Percentiles rank a stretch among this genome's conserved stretches.
Evolutionary conservation across 2,329 filamentous ascomycete species (phyloP).

Genomic region (Diaporthe citriasiana): DNA sequence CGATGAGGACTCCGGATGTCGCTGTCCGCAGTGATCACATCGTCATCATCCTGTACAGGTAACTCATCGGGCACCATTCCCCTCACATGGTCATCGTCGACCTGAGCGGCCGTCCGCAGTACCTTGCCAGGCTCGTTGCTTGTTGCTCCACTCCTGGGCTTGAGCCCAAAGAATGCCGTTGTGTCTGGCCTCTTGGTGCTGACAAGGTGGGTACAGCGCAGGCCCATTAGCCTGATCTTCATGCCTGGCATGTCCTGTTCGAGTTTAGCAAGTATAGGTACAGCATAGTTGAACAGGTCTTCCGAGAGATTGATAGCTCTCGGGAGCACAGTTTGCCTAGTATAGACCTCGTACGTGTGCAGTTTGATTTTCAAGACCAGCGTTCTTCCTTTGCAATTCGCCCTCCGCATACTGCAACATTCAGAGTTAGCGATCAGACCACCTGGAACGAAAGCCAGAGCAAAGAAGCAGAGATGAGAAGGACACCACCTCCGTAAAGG

Average conservation of each 20-base stretch:
- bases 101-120: slow-evolving; percentile 18
- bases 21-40: slow-evolving; percentile 68
- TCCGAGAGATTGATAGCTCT: slow-evolving; percentile 80
- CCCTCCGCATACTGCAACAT: slow-evolving; percentile 68
- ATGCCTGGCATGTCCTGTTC: slow-evolving; percentile 86
- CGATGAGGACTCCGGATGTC: slow-evolving; percentile 54
- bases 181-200: slow-evolving; percentile 86
- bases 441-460: too few species aligned
- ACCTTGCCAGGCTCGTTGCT: slow-evolving; percentile 38
- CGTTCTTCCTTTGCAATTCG: slow-evolving; percentile 90
- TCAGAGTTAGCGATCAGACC: background rate
- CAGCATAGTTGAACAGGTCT: slow-evolving; percentile 84
- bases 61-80: slow-evolving; percentile 79
- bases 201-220: slow-evolving; percentile 89
- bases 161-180: slow-evolving; percentile 83
- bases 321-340: slow-evolving; percentile 82
- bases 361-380: slow-evolving; percentile 93
- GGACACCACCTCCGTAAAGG: background rate
- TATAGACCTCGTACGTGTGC: slow-evolving; percentile 92
- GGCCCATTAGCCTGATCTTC: slow-evolving; percentile 86
- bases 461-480: background rate
- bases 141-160: slow-evolving; percentile 49
- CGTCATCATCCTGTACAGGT: slow-evolving; percentile 54
- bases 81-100: slow-evolving; percentile 66
- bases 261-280: slow-evolving; percentile 87